Evolutionary conservation across 2,329 filamentous ascomycete species (phyloP).

Genomic region (Paraphaeosphaeria minitans): DNA sequence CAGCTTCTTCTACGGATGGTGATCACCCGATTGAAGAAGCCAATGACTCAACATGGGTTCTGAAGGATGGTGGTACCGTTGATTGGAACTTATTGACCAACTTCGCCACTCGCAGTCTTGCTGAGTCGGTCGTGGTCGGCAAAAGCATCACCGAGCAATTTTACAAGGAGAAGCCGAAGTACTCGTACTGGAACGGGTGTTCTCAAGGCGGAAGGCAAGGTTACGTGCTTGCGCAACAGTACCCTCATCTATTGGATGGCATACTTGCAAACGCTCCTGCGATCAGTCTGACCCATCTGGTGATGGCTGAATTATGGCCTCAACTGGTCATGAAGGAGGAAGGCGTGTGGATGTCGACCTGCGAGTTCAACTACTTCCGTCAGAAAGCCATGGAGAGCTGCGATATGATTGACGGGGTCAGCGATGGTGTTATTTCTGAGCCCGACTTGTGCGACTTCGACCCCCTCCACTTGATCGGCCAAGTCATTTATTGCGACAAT

Average conservation of each 20-base stretch:
- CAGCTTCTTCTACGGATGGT: conserved; percentile 41
- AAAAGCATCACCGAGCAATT: conserved; percentile 42
- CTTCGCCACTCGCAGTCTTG: conserved; percentile 45
- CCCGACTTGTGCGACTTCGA: conserved; percentile 33
- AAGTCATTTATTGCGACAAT: conserved; percentile 28
- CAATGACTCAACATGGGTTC: conserved; percentile 23
- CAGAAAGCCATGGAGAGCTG: conserved; percentile 29
- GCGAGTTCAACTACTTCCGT: conserved; percentile 34
- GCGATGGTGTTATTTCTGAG: conserved; percentile 43
- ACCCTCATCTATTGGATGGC: conserved; percentile 40
- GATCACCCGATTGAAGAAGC: conserved; percentile 29
- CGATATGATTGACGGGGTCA: conserved; percentile 32
- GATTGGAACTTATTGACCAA: conserved; percentile 44
- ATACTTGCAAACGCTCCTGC: conserved; percentile 44
- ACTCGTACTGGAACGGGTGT: conserved; percentile 45
- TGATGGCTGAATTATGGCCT: conserved; percentile 30
- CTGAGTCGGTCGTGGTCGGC: conserved; percentile 43
- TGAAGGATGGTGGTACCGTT: conserved; percentile 29
- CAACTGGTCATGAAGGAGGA: conserved; percentile 37
- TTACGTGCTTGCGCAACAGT: conserved; percentile 40
- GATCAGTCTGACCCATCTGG: conserved; percentile 28
- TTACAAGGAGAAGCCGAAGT: conserved; percentile 39
- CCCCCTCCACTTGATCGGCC: conserved; percentile 16
- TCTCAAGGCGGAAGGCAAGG: conserved; percentile 45
- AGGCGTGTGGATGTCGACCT: conserved; percentile 28